Base-by-base conservation (phyloP, 495 filamentous ascomycete genomes). In the Penicillium antarcticum region DNA sequence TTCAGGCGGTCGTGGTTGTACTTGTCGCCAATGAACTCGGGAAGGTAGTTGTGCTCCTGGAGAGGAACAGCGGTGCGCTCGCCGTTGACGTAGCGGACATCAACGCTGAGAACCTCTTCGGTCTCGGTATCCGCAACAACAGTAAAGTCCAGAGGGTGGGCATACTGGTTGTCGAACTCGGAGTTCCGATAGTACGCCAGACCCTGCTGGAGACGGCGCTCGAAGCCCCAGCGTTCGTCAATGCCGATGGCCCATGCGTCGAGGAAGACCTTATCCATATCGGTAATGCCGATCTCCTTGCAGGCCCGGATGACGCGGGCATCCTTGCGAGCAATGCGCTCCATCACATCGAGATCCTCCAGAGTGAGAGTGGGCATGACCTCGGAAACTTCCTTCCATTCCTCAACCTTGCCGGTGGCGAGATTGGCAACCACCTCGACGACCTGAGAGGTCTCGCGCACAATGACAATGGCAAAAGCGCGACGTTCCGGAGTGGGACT, bases 31-130 rank as follows among this genome's bases (percentile, higher is more conserved):
- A 71, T 66, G 45, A 68, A 71, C 23, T 71, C 53, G n/a, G 79
- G 73, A 4, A 74, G 68, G 26, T 80, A 71, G 56, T 80, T 73
- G 67, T 79, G 86, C 38, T 80, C 78, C 37, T 70, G 51, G 9
- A 80, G 68, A 6, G 73, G 73, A 26, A 78, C 76, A 29, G 82
- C 69, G 1, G 75, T 84, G 44, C 78, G 76, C 59, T 88, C 83
- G 2, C 71, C 74, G 10, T 87, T 86, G 69, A 95, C 94, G 61
- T 87, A 84, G 68, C 90, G 87, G 51, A 91, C 85, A 74, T 94
- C 89, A 77, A 95, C 90, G 62, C 89, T 89, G 62, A 95, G 86
- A 48, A 95, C 87, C 75, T 95, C 90, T 71, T 95, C 90, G 52
- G 86, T 92, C 80, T 95, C 90, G 55, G 90, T 95, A 58, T 72